Percentiles rank a stretch among this genome's conserved stretches.
Conservation (phyloP, 2,329 filamentous ascomycete genomes). For the Ustilaginoidea virens region DNA sequence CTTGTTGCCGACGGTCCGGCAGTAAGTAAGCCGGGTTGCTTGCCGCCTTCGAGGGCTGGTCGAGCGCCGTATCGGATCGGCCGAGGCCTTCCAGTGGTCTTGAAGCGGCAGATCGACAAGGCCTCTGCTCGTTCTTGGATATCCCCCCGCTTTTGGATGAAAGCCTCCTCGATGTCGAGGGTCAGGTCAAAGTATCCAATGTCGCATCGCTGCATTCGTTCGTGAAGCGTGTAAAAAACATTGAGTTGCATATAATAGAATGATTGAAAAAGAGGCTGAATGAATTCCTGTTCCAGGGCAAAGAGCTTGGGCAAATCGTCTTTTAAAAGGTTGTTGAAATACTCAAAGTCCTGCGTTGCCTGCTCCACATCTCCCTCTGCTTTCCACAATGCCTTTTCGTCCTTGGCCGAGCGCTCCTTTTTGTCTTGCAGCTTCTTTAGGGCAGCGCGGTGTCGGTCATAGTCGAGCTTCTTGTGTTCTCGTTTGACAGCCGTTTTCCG, state of each 20-base stretch:
- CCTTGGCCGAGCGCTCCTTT: conserved; percentile 90
- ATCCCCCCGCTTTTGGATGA: conserved; percentile 75
- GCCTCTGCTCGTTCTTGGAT: conserved; percentile 74
- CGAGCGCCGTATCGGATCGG: conserved; percentile 44
- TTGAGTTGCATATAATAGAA: conserved; percentile 99
- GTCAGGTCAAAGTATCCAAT: conserved; percentile 96
- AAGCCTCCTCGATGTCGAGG: conserved; percentile 81
- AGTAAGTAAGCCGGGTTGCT: conserved; percentile 35
- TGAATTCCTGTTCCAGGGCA: conserved; percentile 79
- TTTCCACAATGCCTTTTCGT: conserved; percentile 95
- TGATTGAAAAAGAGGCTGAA: conserved; percentile 90
- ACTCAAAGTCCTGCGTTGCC: conserved; percentile 90
- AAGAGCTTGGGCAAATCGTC: conserved; percentile 91
- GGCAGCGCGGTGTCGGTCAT: conserved; percentile 67
- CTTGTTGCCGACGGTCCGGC: conserved; percentile 19
- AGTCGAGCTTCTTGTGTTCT: conserved; percentile 95
- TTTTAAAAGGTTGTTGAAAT: conserved; percentile 95
- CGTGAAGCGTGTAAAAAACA: conserved; percentile 95
- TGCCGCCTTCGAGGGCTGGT: conserved; percentile 31
- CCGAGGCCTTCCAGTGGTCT: conserved; percentile 60
- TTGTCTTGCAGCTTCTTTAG: conserved; percentile 96
- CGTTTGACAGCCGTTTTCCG: conserved; percentile 79
- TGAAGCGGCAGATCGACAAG: conserved; percentile 78
- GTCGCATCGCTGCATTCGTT: conserved; percentile 93
- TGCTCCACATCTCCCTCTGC: conserved; percentile 83